These are phyloP conservation scores for Papilionanthe hybrid DNA, from an alignment of 116 monocot species.

Conservation along the genomic window DNA sequence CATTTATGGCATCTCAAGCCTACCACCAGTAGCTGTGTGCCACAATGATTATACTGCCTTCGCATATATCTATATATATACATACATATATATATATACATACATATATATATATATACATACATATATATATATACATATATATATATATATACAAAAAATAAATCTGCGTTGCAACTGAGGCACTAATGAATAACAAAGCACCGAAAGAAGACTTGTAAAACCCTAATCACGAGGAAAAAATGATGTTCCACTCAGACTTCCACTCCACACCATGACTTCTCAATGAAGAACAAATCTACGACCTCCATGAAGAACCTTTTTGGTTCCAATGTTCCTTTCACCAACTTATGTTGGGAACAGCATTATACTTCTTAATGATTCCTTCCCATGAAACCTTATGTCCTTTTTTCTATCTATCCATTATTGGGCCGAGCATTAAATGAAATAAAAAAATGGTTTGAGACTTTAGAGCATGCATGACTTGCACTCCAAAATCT, in stretches of 20 bases:
- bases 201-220: neutral
- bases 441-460: neutral
- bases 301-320: neutral
- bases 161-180: neutral
- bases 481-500: neutral
- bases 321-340: conserved; percentile 7
- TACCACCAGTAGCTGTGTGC: neutral
- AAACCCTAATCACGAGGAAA: conserved; percentile 7
- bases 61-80: neutral
- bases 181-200: neutral
- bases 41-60: neutral
- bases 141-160: neutral
- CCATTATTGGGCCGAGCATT: neutral
- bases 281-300: neutral
- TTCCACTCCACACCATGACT: neutral
- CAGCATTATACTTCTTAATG: neutral
- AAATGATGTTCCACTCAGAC: conserved; percentile 12
- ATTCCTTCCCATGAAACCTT: neutral
- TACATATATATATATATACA: neutral
- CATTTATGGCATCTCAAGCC: neutral
- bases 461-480: neutral
- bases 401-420: neutral
- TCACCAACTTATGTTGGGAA: neutral
- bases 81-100: neutral
- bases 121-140: neutral